Evolutionary conservation across 169 alveolate species (phyloP).

Genomic region (Plasmodium cynomolgi): DNA sequence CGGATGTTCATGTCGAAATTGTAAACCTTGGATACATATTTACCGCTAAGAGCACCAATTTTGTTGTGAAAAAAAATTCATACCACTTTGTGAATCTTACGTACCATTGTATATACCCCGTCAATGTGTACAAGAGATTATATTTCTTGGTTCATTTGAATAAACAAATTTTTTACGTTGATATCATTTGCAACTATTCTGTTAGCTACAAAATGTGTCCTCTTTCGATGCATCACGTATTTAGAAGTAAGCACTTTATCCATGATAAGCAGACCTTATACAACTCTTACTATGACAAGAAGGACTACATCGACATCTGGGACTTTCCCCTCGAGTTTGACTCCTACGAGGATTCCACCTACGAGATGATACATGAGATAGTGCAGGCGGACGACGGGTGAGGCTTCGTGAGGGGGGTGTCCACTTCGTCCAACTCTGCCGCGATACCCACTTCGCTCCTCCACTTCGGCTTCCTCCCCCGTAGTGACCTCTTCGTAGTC

Average conservation of each 20-base stretch:
- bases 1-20: slow-evolving; percentile 50
- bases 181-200: slow-evolving; percentile 58
- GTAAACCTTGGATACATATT: slow-evolving; percentile 40
- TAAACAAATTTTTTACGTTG: slow-evolving; percentile 63
- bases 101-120: slow-evolving; percentile 65
- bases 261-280: slow-evolving; percentile 46
- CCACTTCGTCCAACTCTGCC: not conserved
- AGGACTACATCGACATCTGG: slow-evolving; percentile 67
- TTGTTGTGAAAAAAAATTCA: slow-evolving; percentile 58
- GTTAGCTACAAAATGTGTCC: slow-evolving; percentile 70
- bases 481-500: slow-evolving; percentile 52
- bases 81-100: slow-evolving; percentile 36
- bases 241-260: slow-evolving; percentile 52
- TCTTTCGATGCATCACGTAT: slow-evolving; percentile 61
- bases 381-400: slow-evolving; percentile 49
- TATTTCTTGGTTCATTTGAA: slow-evolving; percentile 71
- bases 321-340: slow-evolving; percentile 68
- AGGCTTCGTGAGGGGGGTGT: not conserved
- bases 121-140: slow-evolving; percentile 48
- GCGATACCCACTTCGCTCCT: not conserved
- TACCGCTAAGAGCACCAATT: slow-evolving; percentile 28
- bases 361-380: slow-evolving; percentile 40
- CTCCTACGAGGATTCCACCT: slow-evolving; percentile 36
- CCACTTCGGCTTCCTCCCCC: not conserved
- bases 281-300: slow-evolving; percentile 46